Evolutionary conservation across 1,284 basidiomycete genomes (phyloP).

Genomic region (Chalciporus sp.): DNA sequence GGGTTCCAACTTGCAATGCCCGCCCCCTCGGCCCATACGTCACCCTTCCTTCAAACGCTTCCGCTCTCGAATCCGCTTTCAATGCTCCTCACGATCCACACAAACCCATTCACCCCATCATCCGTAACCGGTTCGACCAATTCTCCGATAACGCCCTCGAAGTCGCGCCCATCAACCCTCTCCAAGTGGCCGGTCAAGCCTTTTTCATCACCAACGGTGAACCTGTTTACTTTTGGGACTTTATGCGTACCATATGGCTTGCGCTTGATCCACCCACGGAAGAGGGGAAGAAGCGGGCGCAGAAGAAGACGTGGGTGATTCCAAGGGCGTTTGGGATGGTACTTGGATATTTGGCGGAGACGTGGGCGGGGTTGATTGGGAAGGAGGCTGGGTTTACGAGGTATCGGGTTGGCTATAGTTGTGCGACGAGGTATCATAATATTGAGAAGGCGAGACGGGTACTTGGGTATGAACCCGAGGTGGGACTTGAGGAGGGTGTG

Average conservation of each 20-base stretch:
- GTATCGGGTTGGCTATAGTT: slow-evolving; percentile 81
- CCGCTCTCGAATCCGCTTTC: slow-evolving; percentile 63
- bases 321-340: slow-evolving; percentile 69
- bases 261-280: slow-evolving; percentile 65
- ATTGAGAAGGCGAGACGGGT: slow-evolving; percentile 93
- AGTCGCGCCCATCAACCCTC: slow-evolving; percentile 51
- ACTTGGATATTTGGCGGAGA: slow-evolving; percentile 75
- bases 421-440: slow-evolving; percentile 85
- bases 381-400: slow-evolving; percentile 90
- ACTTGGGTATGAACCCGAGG: slow-evolving; percentile 90
- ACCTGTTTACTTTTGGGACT: slow-evolving; percentile 96
- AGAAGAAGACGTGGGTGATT: slow-evolving; percentile 53
- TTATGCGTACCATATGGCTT: slow-evolving; percentile 85
- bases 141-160: slow-evolving; percentile 59
- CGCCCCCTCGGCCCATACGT: slow-evolving; percentile 82
- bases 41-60: slow-evolving; percentile 58
- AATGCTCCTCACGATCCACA: slow-evolving; percentile 49
- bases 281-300: slow-evolving; percentile 33
- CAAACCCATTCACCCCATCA: slow-evolving; percentile 55
- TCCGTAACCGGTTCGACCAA: slow-evolving; percentile 78
- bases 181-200: slow-evolving; percentile 88
- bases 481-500: slow-evolving; percentile 89
- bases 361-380: slow-evolving; percentile 75
- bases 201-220: slow-evolving; percentile 99
- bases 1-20: slow-evolving; percentile 76